A percentile compares a stretch with the other conserved stretches of the same genome.
Conservation (phyloP, 371 early-diverging fungal species). For the Rhizopus sp. region DNA sequence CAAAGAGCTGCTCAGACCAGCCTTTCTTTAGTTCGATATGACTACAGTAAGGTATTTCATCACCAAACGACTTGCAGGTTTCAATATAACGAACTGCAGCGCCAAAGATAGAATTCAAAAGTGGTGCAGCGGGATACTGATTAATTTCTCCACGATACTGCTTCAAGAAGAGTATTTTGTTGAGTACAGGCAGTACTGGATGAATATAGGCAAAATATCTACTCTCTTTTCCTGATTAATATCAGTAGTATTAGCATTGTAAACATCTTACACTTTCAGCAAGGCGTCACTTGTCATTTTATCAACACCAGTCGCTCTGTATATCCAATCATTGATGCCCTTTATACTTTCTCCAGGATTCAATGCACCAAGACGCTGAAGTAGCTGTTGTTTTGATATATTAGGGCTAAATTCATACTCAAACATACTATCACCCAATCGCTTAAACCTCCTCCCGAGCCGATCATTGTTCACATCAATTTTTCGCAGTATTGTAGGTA, state of each 20-base stretch:
- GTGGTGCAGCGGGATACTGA: conserved; percentile 46
- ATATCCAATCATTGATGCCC: conserved; percentile 46
- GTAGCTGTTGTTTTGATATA: conserved; percentile 12
- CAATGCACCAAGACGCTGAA: conserved; percentile 31
- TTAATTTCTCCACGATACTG: conserved; percentile 45
- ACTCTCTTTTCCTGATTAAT: background rate
- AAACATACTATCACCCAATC: conserved; percentile 42
- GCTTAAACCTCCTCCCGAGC: conserved; percentile 33
- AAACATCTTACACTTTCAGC: conserved; percentile 42
- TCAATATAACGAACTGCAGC: conserved; percentile 50
- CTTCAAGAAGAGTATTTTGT: conserved; percentile 45
- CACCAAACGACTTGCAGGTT: conserved; percentile 40
- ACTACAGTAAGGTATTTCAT: conserved; percentile 20
- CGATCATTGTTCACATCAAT: conserved; percentile 42
- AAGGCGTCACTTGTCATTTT: conserved; percentile 44
- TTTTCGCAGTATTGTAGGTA: conserved; percentile 42
- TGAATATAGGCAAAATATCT: conserved; percentile 57
- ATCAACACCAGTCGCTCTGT: conserved; percentile 38
- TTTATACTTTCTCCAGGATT: conserved; percentile 44
- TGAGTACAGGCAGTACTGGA: conserved; percentile 49
- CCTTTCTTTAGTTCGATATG: conserved; percentile 26
- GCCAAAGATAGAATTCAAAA: conserved; percentile 48
- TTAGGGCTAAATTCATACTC: conserved; percentile 26
- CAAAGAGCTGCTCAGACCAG: conserved; percentile 46
- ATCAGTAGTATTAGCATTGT: too few species aligned